Base-by-base conservation (phyloP, 805 yeast genomes). In the Cyberlindnera mississippiensis region DNA sequence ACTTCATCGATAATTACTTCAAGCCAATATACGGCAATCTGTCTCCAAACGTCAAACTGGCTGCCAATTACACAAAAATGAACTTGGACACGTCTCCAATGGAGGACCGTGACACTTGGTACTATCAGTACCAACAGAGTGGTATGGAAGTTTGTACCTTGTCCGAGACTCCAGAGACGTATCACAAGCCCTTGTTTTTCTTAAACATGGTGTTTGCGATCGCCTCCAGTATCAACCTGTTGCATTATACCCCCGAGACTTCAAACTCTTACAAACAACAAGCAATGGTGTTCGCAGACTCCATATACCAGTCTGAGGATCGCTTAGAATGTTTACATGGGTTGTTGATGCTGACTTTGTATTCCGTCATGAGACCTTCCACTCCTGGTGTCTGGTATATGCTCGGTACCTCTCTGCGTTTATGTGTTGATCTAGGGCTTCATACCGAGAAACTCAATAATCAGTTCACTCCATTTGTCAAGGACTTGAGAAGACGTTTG, bases 371-470 rank as follows among this genome's bases (percentile, higher is more conserved):
- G 96, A 72, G 96, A 43, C 96, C 96, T 0, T 81, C 91, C 1
- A 76, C 77, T 12, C 96, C 96, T 0, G 93, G 96, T 4, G 87
- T 86, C n/a, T 89, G 97, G 97, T 86, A 86, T 58, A 78, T 85
- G 4, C 65, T 86, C 49, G 96, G 96, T 0, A 76, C 86, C 2
- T 89, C 91, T 0, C 62, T 87, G 37, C 71, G 96, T 46, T 62
- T 86, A 37, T 80, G 91, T 52, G 86, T 88, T 22, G 96, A 89
- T 61, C 61, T 89, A 45, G 96, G 95, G 1, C 67, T 89, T 7
- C 96, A 89, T 60, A 77, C 79, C 28, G 96, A 88, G 53, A 64
- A 63, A 39, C 47, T 63, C 30, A 61, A 68, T 41, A 49, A 38
- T 37, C 61, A 62, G 17, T 62, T 64, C 41, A 80, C 80, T 47